Conservation (phyloP, 140 eudicot species). For the Eryngium alpinum region DNA sequence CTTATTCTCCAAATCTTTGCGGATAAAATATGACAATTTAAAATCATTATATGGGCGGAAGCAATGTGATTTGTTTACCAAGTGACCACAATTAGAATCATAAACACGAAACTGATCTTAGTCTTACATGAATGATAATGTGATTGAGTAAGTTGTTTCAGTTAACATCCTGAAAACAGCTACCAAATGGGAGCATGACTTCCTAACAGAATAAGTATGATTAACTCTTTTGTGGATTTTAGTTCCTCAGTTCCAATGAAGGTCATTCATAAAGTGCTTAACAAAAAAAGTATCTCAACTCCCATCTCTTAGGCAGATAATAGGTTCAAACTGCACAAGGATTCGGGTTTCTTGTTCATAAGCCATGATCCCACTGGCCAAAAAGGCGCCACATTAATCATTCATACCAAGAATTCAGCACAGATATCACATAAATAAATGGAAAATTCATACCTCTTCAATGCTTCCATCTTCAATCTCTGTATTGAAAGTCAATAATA, state of each 20-base stretch:
- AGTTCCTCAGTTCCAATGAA: neutral
- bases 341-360: neutral
- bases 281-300: neutral
- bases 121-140: neutral
- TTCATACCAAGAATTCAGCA: neutral
- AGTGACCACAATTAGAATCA: neutral
- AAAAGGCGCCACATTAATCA: neutral
- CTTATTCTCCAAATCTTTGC: too few species aligned
- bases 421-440: neutral
- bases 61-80: neutral
- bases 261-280: neutral
- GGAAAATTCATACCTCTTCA: conserved; percentile 25
- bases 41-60: neutral
- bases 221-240: neutral
- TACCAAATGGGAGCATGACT: neutral
- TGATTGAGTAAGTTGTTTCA: neutral
- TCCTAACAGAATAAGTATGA: neutral
- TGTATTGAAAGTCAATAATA: conserved; percentile 38
- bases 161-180: too few species aligned
- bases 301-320: neutral
- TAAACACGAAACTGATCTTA: too few species aligned
- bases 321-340: neutral
- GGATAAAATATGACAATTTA: too few species aligned
- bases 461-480: conserved; percentile 50
- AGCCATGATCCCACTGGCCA: neutral